Evolutionary conservation across 306 rosid genomes (phyloP), one percentile per base, ranked within the genome.

Genomic region (Prunus mira): DNA sequence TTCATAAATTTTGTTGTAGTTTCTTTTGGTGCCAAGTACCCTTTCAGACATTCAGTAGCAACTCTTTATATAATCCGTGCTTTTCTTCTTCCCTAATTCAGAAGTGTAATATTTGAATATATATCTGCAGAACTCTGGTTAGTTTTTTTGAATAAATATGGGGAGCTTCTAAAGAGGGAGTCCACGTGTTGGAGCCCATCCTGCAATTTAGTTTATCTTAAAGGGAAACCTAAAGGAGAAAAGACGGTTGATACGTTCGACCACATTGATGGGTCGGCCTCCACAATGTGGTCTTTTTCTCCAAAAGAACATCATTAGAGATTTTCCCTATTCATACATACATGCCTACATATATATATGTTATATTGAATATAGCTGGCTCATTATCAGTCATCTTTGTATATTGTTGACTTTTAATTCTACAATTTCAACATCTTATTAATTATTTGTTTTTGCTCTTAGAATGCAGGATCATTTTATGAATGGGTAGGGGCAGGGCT

Each of bases 391-490:
- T 55, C n/a, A 55, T 64, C n/a, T 58, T 3, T 55, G 38, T 58
- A 61, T 74, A 20, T 63, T 57, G 45, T 74, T 77, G 28, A 38
- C 49, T 80, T 41, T 41, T 58, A 73, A 73, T 17, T 65, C 83
- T 65, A 51, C 14, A 41, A 45, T 58, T 49, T 67, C 57, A 69
- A 67, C 20, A 38, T 52, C 76, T 65, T 19, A 34, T 72, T 38
- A 61, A 41, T 73, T n/a, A 32, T 69, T 80, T 77, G 61, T 57
- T 78, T 3, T 60, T 32, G 20, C 69, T 67, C 78, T 58, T 80
- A 94, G 98, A 94, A 89, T 28, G 97, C 97, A 64, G 98, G 98
- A 76, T 85, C 97, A 52, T 92, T 76, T 82, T 94, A 87, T 79
- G 98, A 94, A 52, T 94, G 91, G 78, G 50, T 85, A 2, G 98